Conservation (phyloP, 2,329 filamentous ascomycete species). For the Helotiales sp. region DNA sequence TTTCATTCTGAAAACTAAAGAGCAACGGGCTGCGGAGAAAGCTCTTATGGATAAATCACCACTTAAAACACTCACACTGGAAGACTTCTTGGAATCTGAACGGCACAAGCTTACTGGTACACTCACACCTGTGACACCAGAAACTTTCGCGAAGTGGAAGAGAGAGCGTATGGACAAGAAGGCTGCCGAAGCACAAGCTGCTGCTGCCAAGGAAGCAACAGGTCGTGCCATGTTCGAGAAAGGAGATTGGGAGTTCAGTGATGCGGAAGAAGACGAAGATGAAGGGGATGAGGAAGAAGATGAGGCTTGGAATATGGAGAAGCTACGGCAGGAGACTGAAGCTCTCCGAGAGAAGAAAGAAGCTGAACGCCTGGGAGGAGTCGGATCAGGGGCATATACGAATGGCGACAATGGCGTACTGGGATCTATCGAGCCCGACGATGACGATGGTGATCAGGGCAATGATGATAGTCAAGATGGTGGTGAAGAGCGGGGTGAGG, state of each 20-base stretch:
- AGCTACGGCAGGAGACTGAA: conserved; percentile 83
- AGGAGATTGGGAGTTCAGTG: conserved; percentile 80
- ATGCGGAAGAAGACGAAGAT: conserved; percentile 49
- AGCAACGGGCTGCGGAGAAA: conserved; percentile 93
- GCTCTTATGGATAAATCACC: conserved; percentile 95
- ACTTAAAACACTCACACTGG: conserved; percentile 88
- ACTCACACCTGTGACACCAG: conserved; percentile 89
- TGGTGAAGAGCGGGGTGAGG: not conserved
- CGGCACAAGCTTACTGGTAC: conserved; percentile 91
- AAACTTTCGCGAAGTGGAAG: conserved; percentile 97
- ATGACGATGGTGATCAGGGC: conserved; percentile 2
- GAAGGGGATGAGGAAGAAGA: conserved; percentile 48
- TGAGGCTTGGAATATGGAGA: conserved; percentile 75
- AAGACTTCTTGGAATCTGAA: conserved; percentile 96
- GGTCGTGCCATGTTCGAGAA: conserved; percentile 95
- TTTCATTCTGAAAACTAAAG: conserved; percentile 96
- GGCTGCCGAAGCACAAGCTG: conserved; percentile 86
- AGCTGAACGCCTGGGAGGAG: conserved; percentile 59
- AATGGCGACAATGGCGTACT: conserved; percentile 3
- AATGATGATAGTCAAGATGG: not conserved
- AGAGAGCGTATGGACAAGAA: conserved; percentile 93
- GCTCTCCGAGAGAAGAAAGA: conserved; percentile 72
- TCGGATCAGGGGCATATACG: conserved; percentile 1
- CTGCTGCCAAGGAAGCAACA: conserved; percentile 91
- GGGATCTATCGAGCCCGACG: not conserved